Evolutionary conservation across 306 rosid genomes (phyloP), one percentile per base, ranked within the genome.

Genomic region (Lupinus albus): DNA sequence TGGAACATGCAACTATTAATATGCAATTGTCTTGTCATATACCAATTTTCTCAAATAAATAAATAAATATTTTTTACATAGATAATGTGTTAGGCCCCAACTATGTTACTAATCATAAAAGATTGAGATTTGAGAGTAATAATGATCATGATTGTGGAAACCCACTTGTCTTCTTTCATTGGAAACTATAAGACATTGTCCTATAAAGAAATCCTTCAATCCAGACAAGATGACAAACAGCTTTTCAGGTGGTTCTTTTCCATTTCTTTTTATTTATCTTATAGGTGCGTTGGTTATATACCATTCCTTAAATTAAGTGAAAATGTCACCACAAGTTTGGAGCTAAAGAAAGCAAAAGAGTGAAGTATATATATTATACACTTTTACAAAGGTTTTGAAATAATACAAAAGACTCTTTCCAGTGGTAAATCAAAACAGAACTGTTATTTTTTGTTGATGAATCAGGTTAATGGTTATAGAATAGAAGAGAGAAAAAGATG

Each of bases 161-260:
- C 83, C 82, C 78, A 52, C 78, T 3, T 63, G 76, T 71, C 72
- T 72, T 66, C 73, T 76, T 65, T 72, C 67, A 62, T 16, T n/a
- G 64, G 68, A 62, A 75, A 68, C 76, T 17, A 49, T 38, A 55
- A 72, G 84, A 68, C 84, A 48, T n/a, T 47, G 21, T 39, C 46
- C 65, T 69, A 33, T 71, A 61, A 54, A 61, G 60, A 78, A 51
- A 72, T 56, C 18, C 57, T 44, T 55, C 17, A 32, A 70, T 55
- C 79, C 72, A 69, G 83, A 78, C 76, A 70, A 77, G 18, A 73
- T 28, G 63, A 71, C 35, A 56, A 71, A 65, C 64, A 77, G 48
- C 75, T 72, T 72, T 84, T 79, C 78, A 71, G 84, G 71, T 74
- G 84, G 60, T 74, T 77, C 68, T 59, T 57, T 65, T 52, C 47